Percentiles rank a stretch among this genome's conserved stretches.
phyloP scores from a whole-genome alignment of 225 moss, liverwort and hornwort genomes.

The Antitrichia curtipendula region DNA sequence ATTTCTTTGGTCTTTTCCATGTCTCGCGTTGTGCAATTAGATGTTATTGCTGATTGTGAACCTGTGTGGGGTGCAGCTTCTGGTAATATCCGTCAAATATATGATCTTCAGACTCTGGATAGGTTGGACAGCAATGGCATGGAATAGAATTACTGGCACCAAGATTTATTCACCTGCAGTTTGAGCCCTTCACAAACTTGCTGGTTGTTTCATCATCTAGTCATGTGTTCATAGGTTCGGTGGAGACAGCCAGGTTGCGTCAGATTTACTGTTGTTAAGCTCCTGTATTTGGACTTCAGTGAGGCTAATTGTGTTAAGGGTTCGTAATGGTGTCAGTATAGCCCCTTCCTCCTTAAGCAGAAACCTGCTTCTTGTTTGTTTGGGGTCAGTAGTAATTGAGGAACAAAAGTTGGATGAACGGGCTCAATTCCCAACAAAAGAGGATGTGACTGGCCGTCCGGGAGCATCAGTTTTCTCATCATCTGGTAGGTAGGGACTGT shows the following conservation, averaged over 20 bases:
- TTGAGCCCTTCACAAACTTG: conserved; percentile 25
- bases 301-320: conserved; percentile 10
- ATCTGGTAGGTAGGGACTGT: conserved; percentile 7
- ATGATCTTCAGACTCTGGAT: conserved; percentile 76
- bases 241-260: conserved; percentile 19
- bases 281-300: conserved; percentile 8
- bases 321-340: conserved; percentile 1
- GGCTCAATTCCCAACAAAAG: conserved; percentile 13
- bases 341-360: conserved; percentile 21
- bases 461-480: conserved; percentile 13
- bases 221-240: conserved; percentile 11
- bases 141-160: conserved; percentile 29
- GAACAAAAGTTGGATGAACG: conserved; percentile 5
- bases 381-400: conserved; percentile 12
- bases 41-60: not conserved
- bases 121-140: conserved; percentile 67
- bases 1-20: not conserved
- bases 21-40: not conserved
- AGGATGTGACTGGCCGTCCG: conserved; percentile 8
- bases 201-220: conserved; percentile 24
- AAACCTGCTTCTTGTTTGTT: conserved; percentile 29
- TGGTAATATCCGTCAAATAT: conserved; percentile 97
- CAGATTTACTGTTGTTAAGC: conserved; percentile 7
- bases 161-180: conserved; percentile 14
- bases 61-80: conserved; percentile 54